Evolutionary conservation across 306 rosid species (phyloP).

Genomic region (Rubus idaeus): DNA sequence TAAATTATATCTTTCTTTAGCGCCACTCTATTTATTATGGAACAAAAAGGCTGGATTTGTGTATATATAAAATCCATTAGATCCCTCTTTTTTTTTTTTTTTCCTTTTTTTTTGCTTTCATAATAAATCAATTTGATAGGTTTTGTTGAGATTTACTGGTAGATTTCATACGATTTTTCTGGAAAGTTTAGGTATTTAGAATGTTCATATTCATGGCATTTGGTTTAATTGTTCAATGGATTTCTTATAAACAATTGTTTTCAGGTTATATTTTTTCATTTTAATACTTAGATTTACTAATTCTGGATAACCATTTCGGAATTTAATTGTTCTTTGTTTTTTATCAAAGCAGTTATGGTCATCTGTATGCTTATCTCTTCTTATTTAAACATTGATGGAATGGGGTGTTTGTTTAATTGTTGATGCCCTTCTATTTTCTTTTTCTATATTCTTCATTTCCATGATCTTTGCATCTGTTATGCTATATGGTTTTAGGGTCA

Average conservation of each 20-base stretch:
- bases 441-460: constrained; percentile 15
- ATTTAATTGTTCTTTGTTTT: not conserved
- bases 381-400: not conserved
- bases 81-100: too few relatives aligned
- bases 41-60: not conserved
- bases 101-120: too few relatives aligned
- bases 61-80: too few relatives aligned
- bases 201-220: not conserved
- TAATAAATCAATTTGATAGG: too few relatives aligned
- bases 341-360: too few relatives aligned
- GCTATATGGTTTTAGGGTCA: constrained; percentile 69
- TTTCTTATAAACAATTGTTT: not conserved
- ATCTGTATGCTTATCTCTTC: not conserved
- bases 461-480: constrained; percentile 15
- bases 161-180: too few relatives aligned
- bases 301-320: not conserved
- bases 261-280: not conserved
- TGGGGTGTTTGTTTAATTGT: not conserved
- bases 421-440: not conserved
- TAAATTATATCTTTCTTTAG: not conserved
- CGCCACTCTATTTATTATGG: not conserved
- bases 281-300: not conserved
- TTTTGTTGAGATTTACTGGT: too few relatives aligned
- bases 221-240: not conserved
- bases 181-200: not conserved